Base-by-base conservation (phyloP, 2,329 filamentous ascomycete genomes). In the Fusarium sp. region DNA sequence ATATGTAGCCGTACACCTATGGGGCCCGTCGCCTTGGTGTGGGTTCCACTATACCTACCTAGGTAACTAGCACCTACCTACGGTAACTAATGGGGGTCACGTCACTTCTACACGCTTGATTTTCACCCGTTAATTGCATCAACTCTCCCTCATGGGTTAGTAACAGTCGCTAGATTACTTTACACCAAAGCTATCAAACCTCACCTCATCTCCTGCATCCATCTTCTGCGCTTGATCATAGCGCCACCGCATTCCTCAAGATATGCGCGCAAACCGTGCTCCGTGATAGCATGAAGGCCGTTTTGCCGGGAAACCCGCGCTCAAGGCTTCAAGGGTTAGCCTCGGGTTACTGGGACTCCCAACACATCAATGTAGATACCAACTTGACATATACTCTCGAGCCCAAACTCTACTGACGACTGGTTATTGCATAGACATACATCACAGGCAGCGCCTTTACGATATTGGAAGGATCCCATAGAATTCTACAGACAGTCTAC, bases 401-500 rank as follows among this genome's bases (percentile, higher is more conserved):
- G 44, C 46, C 65, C 21, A 21, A 49, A 50, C 45, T 46, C 43
- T 46, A 53, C 67, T 72, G 42, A 68, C 46, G 43, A 49, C 39
- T 25, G 30, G 13, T 28, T 45, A 52, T 41, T 64, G 55, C 50
- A 31, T 75, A 97, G 93, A 89, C 89, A 53, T 99, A 98, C 81
- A 91, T 98, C 71, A 96, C 93, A 64, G 95, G 95, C 75, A 92
- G 91, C 80, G 93, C 93, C 66, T 88, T 98, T 70, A 89, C 96
- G 55, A 90, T 99, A 74, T 89, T 98, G 72, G 87, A 89, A 76
- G 91, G 89, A 52, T 88, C 92, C 54, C 85, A 90, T 66, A 88
- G 88, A 57, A 88, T 98, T 68, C 81, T 97, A 34, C 96, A 99
- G 80, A 98, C 94, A 6, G 91, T 97, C 72, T 97, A 97, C 82